phyloP scores from a whole-genome alignment of 441 rosid genomes.

The Corymbia citriodora region DNA sequence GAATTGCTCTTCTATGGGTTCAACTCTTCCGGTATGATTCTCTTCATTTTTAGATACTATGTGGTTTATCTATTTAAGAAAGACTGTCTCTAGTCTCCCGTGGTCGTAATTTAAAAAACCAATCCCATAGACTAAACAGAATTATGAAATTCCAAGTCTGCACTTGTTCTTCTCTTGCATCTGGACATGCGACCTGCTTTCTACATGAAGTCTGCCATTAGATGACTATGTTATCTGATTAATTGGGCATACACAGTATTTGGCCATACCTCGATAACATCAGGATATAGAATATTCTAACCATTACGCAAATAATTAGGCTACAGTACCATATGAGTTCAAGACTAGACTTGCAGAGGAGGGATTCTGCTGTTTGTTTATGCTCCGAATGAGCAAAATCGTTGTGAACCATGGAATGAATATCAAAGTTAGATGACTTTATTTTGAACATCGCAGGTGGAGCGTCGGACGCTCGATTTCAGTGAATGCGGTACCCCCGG shows the following conservation, averaged over 20 bases:
- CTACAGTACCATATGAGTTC: neutral
- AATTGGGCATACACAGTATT: neutral
- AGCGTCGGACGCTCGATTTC: slow-evolving; percentile 76
- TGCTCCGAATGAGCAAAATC: neutral
- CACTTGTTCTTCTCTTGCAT: neutral
- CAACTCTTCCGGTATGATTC: slow-evolving; percentile 35
- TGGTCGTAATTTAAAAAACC: neutral
- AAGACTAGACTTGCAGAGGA: neutral
- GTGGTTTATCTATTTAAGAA: neutral
- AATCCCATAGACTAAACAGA: neutral
- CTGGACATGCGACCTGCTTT: neutral
- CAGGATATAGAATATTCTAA: neutral
- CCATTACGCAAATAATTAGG: neutral
- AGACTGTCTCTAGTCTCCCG: neutral
- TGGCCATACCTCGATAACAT: neutral
- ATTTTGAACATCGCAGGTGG: slow-evolving; percentile 1
- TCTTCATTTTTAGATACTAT: neutral
- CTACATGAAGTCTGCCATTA: neutral
- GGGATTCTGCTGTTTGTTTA: neutral
- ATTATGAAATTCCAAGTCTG: neutral
- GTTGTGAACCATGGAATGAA: neutral
- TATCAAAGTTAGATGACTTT: neutral
- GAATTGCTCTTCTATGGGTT: slow-evolving; percentile 35
- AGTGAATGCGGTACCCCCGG: slow-evolving; percentile 88
- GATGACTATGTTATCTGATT: neutral